Evolutionary conservation across 495 filamentous ascomycete species (phyloP).

Genomic region (Penicillium fimorum): DNA sequence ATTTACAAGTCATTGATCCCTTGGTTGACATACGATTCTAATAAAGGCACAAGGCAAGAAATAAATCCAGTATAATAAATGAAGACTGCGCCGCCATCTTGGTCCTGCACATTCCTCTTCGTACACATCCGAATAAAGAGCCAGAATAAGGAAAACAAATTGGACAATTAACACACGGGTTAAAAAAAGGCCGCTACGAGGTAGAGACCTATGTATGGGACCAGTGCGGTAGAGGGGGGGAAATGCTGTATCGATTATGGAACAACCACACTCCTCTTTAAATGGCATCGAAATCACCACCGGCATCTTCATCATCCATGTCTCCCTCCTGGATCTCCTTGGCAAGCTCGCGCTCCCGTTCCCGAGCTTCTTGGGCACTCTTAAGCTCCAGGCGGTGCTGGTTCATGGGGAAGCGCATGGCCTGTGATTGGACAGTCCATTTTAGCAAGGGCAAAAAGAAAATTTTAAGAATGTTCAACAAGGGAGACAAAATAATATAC

Average conservation of each 20-base stretch:
- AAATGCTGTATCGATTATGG: constrained; percentile 23
- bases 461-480: neutral
- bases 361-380: constrained; percentile 95
- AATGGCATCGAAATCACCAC: constrained; percentile 96
- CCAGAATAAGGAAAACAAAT: constrained; percentile 27
- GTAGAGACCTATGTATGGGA: constrained; percentile 18
- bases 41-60: constrained; percentile 5
- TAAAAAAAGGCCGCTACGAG: constrained; percentile 28
- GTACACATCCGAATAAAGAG: constrained; percentile 31
- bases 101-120: constrained; percentile 32
- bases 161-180: constrained; percentile 32
- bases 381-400: constrained; percentile 96
- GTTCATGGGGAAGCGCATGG: constrained; percentile 99
- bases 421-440: constrained; percentile 46
- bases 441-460: constrained; percentile 20
- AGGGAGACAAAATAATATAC: constrained; percentile 46
- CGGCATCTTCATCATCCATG: constrained; percentile 94
- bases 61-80: constrained; percentile 33
- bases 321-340: constrained; percentile 99
- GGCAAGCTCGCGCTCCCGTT: constrained; percentile 91
- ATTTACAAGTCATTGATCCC: neutral
- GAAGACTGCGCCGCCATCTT: constrained; percentile 31
- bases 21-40: neutral
- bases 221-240: constrained; percentile 14
- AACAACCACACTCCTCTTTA: constrained; percentile 44